A percentile compares a stretch with the other conserved stretches of the same genome.
Evolutionary conservation across 768 basidiomycete genomes (phyloP).

Genomic region (Coprinopsis cinerea): DNA sequence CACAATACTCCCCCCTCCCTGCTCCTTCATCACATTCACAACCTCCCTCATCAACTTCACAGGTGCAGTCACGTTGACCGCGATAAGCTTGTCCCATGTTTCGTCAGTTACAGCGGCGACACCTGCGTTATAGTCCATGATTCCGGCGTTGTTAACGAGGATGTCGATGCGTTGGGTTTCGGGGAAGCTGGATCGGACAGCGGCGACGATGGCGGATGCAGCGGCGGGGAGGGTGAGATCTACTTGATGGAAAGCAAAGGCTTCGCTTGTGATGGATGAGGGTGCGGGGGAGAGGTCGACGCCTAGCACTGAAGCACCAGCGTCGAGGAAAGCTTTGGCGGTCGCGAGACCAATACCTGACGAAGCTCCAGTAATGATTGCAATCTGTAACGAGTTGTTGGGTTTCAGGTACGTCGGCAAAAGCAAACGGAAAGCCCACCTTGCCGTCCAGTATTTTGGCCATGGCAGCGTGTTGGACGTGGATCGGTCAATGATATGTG

Average conservation of each 20-base stretch:
- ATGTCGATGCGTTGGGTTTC: conserved; percentile 10
- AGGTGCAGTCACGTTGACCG: conserved; percentile 13
- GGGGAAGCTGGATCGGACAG: neutral
- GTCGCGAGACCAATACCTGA: conserved; percentile 13
- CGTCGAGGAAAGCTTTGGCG: conserved; percentile 7
- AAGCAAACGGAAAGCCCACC: neutral
- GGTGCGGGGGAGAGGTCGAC: conserved; percentile 10
- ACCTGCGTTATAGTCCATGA: conserved; percentile 6
- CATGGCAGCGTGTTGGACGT: neutral
- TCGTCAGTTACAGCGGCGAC: conserved; percentile 8
- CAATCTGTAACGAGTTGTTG: neutral
- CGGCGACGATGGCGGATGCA: conserved; percentile 9
- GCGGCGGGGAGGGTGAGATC: conserved; percentile 2
- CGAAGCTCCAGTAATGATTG: conserved; percentile 7
- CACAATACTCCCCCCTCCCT: conserved; percentile 14
- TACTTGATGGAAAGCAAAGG: conserved; percentile 1
- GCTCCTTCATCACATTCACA: conserved; percentile 11
- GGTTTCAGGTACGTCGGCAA: neutral
- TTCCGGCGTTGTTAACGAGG: conserved; percentile 13
- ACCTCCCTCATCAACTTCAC: conserved; percentile 15
- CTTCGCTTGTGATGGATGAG: neutral
- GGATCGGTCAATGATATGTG: neutral
- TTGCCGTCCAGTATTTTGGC: conserved; percentile 1
- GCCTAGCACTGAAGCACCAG: conserved; percentile 9
- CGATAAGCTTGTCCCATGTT: conserved; percentile 12